Evolutionary conservation across 257 asterid species (phyloP).

Genomic region (Misopates orontium): DNA sequence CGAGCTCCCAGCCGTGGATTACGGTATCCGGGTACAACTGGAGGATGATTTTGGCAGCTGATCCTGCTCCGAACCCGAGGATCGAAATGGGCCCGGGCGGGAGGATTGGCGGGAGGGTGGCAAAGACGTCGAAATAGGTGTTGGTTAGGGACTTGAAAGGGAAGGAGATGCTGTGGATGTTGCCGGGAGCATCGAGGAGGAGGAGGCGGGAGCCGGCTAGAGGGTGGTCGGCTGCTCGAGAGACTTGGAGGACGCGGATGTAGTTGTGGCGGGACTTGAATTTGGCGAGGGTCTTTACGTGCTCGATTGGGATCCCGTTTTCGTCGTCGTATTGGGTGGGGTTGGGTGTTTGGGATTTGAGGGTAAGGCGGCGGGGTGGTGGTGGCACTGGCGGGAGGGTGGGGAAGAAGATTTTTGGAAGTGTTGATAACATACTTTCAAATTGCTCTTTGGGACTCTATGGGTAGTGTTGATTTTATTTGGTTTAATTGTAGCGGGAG

Average conservation of each 20-base stretch:
- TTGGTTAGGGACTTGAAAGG: conserved; percentile 65
- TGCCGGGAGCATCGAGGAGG: conserved; percentile 86
- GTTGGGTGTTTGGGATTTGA: conserved; percentile 31
- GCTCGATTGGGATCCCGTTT: conserved; percentile 71
- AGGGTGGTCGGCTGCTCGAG: conserved; percentile 82
- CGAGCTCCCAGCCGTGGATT: conserved; percentile 86
- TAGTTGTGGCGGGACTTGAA: conserved; percentile 81
- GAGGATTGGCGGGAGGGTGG: conserved; percentile 72
- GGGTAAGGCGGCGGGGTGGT: conserved; percentile 16
- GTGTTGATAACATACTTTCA: not conserved
- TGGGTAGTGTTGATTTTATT: no score
- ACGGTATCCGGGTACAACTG: conserved; percentile 51
- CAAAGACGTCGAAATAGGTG: conserved; percentile 80
- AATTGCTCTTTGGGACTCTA: no score
- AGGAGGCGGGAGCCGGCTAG: conserved; percentile 85
- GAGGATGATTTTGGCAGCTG: conserved; percentile 65
- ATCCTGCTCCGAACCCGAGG: conserved; percentile 93
- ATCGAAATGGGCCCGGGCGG: conserved; percentile 85
- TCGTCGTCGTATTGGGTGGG: conserved; percentile 39
- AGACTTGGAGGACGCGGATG: conserved; percentile 79
- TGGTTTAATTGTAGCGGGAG: no score
- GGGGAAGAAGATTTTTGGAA: conserved; percentile 35
- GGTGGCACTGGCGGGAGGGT: conserved; percentile 21
- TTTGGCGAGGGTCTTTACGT: conserved; percentile 72
- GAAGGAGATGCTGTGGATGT: conserved; percentile 89